These are phyloP conservation scores for Nicotiana benthamiana DNA, from an alignment of 257 asterid genomes.

Conservation along the genomic window DNA sequence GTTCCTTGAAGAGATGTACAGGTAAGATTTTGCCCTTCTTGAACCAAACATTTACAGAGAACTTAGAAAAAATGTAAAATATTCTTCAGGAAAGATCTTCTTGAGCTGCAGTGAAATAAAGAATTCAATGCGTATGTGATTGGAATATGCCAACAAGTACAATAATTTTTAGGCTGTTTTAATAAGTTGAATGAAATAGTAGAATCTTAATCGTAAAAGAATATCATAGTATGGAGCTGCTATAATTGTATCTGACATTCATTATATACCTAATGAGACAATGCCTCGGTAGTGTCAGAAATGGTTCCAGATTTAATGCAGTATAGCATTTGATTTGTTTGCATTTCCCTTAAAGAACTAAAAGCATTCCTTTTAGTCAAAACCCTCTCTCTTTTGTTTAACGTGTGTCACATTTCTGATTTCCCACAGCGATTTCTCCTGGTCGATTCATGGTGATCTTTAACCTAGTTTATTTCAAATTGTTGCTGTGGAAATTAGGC, in stretches of 20 bases:
- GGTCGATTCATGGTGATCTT: background rate
- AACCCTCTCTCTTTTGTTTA: background rate
- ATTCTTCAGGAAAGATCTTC: background rate
- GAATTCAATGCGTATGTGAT: background rate
- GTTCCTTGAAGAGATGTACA: slow-evolving; percentile 19
- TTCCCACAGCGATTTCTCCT: background rate
- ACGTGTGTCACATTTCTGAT: background rate
- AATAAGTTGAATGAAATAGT: background rate
- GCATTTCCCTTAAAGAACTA: background rate
- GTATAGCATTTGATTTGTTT: background rate
- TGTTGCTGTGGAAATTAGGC: background rate
- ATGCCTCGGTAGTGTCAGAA: background rate
- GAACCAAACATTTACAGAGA: background rate
- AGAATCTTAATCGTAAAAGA: background rate
- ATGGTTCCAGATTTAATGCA: background rate
- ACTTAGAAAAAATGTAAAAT: background rate
- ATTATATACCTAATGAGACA: too few relatives aligned
- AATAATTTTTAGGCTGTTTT: background rate
- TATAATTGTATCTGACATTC: background rate
- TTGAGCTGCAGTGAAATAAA: background rate
- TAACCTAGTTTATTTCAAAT: background rate
- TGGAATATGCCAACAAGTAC: background rate
- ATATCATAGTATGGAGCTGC: background rate
- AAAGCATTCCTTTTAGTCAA: background rate
- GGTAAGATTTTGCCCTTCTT: slow-evolving; percentile 9